phyloP scores from a whole-genome alignment of 257 asterid genomes.

The Capsicum chinense region DNA sequence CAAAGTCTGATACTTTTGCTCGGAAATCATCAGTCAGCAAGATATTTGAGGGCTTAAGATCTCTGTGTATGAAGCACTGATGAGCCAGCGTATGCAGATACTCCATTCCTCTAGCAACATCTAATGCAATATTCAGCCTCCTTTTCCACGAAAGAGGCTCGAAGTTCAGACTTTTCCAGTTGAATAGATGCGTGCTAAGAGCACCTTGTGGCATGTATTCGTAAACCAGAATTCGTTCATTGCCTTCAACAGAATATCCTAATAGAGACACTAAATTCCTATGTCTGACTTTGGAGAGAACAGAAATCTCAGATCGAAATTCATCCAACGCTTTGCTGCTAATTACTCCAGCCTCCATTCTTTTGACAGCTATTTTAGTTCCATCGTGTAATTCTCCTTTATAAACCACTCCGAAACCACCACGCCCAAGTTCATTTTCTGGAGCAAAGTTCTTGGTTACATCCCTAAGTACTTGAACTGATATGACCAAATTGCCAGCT shows the following conservation, averaged over 20 bases:
- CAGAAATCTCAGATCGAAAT: conserved; percentile 78
- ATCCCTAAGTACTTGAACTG: conserved; percentile 79
- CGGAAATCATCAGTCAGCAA: conserved; percentile 80
- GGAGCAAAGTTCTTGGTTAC: conserved; percentile 81
- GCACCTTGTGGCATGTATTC: conserved; percentile 93
- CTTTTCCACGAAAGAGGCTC: conserved; percentile 92
- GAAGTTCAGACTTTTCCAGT: conserved; percentile 65
- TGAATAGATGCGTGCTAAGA: conserved; percentile 78
- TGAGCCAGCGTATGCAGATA: conserved; percentile 80
- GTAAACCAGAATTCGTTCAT: conserved; percentile 75
- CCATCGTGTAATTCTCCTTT: conserved; percentile 88
- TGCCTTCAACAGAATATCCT: conserved; percentile 74
- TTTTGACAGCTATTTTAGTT: conserved; percentile 80
- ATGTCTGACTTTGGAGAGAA: conserved; percentile 90
- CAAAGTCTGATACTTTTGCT: conserved; percentile 90
- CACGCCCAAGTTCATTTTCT: conserved; percentile 88
- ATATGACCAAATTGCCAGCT: conserved; percentile 74
- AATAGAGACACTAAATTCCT: conserved; percentile 85
- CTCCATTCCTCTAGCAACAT: conserved; percentile 91
- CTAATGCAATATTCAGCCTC: conserved; percentile 83
- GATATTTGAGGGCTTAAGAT: conserved; percentile 84
- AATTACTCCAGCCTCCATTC: conserved; percentile 83
- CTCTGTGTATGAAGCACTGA: conserved; percentile 83
- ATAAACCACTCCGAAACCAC: conserved; percentile 92
- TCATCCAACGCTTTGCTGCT: conserved; percentile 73